Evolutionary conservation across 2,329 filamentous ascomycete species (phyloP), one percentile per base, ranked within the genome.

Genomic region (Fusarium sp.): DNA sequence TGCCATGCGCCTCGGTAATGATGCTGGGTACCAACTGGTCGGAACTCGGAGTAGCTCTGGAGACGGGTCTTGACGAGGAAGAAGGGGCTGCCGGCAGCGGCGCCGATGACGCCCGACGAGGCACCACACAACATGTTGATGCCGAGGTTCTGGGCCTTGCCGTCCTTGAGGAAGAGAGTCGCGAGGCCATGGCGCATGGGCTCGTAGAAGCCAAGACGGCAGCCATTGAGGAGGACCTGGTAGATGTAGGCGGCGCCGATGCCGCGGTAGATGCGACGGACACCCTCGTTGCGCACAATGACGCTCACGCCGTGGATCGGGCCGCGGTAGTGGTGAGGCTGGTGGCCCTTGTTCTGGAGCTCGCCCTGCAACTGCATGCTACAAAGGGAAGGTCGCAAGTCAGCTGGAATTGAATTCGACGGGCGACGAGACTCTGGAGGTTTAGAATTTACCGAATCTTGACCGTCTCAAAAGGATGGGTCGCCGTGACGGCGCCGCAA

Each of bases 61-160:
- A 99, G 88, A 50, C 97, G 91, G 4, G 97, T 99, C 88, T 99
- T 99, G 82, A 98, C 93, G 64, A 99, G 91, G 89, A 99, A 99
- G 85, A 99, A 98, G 3, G 97, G 97, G 63, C 94, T 97, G 42
- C 96, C 97, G 25, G 94, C 93, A n/a, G 94, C 94, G 10, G 96
- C 97, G 75, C 97, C 97, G 67, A 99, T 89, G 72, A 99, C 91
- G 63, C 97, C 97, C 4, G 95, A 98, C 14, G 90, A 87, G 22
- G 97, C 97, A 77, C 97, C 97, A 66, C 95, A 93, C 82, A 98
- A 93, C 87, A 99, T 95, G 86, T 99, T 99, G 84, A 98, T 90
- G 38, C 91, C 93, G 67, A 98, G 89, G 76, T 91, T 96, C 84
- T 99, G 97, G 31, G 92, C 89, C n/a, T 88, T 88, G 35, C 90